phyloP scores from a whole-genome alignment of 2,329 filamentous ascomycete species.

The Scolecobasidium constrictum region DNA sequence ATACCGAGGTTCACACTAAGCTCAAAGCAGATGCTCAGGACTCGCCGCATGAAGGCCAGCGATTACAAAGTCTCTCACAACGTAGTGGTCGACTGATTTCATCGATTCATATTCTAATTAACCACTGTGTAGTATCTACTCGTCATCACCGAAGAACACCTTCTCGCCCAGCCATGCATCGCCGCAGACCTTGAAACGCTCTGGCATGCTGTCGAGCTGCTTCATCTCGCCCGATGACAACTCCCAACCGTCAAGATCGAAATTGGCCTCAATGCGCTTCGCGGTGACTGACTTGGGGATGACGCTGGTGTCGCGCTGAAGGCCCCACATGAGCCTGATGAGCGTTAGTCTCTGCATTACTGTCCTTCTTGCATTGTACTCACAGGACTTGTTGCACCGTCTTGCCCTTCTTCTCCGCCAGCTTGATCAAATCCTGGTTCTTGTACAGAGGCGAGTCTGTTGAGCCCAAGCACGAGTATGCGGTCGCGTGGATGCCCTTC shows the following conservation, averaged over 20 bases:
- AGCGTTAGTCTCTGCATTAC: not conserved
- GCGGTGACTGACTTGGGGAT: slow-evolving; percentile 77
- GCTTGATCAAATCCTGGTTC: slow-evolving; percentile 49
- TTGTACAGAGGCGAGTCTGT: slow-evolving; percentile 60
- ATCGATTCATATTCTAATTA: too few relatives aligned
- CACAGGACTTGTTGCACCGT: slow-evolving; percentile 61
- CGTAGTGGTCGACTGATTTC: too few relatives aligned
- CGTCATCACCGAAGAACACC: slow-evolving; percentile 77
- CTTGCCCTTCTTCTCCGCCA: slow-evolving; percentile 56
- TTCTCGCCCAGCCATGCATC: slow-evolving; percentile 58
- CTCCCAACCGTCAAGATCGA: slow-evolving; percentile 60
- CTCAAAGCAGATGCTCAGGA: too few relatives aligned
- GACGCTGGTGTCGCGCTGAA: slow-evolving; percentile 71
- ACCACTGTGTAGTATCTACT: too few relatives aligned
- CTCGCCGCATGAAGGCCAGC: too few relatives aligned
- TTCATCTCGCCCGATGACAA: slow-evolving; percentile 63
- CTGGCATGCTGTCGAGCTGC: slow-evolving; percentile 54
- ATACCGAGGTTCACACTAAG: not conserved
- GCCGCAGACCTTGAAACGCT: slow-evolving; percentile 63
- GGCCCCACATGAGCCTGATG: slow-evolving; percentile 56
- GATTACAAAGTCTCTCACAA: too few relatives aligned
- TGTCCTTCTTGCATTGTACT: slow-evolving; percentile 9
- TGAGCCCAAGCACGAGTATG: slow-evolving; percentile 63
- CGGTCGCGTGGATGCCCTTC: slow-evolving; percentile 66
- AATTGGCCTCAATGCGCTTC: slow-evolving; percentile 65